Evolutionary conservation across 1,284 basidiomycete species (phyloP), one percentile per base, ranked within the genome.

Genomic region (Coniferiporia weirii): DNA sequence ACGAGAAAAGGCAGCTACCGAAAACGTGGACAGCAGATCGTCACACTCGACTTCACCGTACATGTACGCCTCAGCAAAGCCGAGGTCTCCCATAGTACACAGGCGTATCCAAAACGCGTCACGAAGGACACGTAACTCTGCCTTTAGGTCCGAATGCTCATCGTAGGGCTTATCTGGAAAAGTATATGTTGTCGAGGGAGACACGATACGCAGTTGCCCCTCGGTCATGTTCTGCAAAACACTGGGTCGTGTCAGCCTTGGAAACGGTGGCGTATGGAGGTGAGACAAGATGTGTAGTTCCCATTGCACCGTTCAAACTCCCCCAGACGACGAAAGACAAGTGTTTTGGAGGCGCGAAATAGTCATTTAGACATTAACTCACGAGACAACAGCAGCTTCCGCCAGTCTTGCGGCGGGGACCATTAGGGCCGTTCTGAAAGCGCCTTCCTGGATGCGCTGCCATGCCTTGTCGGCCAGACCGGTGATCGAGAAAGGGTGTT

Each of bases 41-140:
- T 83, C 78, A 53, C 83, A 84, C 61, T 84, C 80, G 40, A 82
- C 83, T 62, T 92, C 86, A 4, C 85, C 85, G 51, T 81, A 82
- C 86, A 90, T 89, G 71, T 82, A 89, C 0, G 84, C 82, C 71
- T 91, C 89, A 12, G 83, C 77, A 65, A 91, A 88, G 0, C 87
- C 88, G 13, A 91, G 72, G 67, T 89, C 87, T 38, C 81, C 76
- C 75, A 84, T 82, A 19, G 79, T 70, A 57, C 78, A 81, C 13
- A 86, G 71, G 19, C 88, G 75, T 27, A 86, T 73, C 87, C 87
- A 89, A 68, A 89, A 89, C 8, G 76, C 71, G 66, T 88, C 83
- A 62, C 77, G 81, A 19, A 79, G 66, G 48, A 89, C 83, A 32
- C 78, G 73, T 32, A 89, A 70, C 64, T 83, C 79, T 6, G 81